Percentiles rank a stretch among this genome's conserved stretches.
Evolutionary conservation across 2,329 filamentous ascomycete species (phyloP).

Genomic region (Helicocarpus griseus): DNA sequence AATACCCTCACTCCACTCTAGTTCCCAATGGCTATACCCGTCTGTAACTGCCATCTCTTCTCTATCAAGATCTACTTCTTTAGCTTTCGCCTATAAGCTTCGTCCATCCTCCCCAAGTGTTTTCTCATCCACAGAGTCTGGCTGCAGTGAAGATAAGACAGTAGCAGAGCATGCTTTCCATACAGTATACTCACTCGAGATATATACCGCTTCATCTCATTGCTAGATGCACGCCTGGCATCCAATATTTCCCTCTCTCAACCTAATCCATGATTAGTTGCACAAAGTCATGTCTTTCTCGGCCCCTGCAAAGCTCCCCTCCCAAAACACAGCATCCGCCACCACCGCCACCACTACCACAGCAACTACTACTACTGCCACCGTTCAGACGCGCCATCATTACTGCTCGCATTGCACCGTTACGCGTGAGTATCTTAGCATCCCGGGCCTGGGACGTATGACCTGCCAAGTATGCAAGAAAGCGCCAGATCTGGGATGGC

Average conservation of each 20-base stretch:
- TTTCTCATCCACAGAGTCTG: background rate
- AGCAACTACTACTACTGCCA: background rate
- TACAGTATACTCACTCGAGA: background rate
- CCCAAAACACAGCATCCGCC: background rate
- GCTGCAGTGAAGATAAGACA: background rate
- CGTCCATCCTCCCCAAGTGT: background rate
- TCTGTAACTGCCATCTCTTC: too few species aligned
- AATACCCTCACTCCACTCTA: too few species aligned
- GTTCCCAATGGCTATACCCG: too few species aligned
- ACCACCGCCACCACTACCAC: too few species aligned
- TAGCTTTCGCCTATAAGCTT: background rate
- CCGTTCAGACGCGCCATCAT: constrained; percentile 13
- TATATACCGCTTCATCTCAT: background rate
- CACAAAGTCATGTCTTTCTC: background rate
- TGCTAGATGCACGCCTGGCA: background rate
- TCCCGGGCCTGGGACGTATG: constrained; percentile 36
- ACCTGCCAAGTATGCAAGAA: constrained; percentile 51
- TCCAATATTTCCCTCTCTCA: background rate
- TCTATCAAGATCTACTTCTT: too few species aligned
- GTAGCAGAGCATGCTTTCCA: background rate
- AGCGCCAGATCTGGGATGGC: constrained; percentile 54
- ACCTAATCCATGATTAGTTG: background rate
- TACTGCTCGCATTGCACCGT: constrained; percentile 60
- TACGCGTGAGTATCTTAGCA: constrained; percentile 49
- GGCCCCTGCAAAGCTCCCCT: background rate